Conservation (phyloP, 495 filamentous ascomycete species). For the Astrocystis sublimbata region DNA sequence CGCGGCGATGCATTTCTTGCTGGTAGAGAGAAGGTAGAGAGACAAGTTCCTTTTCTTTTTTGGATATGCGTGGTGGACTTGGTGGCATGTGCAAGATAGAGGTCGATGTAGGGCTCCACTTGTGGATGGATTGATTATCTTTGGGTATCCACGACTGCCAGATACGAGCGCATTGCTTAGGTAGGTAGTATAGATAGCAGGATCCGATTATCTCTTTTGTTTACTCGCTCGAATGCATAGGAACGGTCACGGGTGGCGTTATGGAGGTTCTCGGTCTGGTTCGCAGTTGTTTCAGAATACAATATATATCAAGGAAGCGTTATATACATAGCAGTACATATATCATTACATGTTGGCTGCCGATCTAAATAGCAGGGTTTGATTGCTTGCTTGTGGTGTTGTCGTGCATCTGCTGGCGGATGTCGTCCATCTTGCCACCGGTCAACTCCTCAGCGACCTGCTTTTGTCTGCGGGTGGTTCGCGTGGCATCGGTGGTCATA, state of each 20-base stretch:
- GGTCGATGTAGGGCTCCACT: not conserved
- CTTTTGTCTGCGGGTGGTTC: slow-evolving; percentile 42
- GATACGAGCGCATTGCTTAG: slow-evolving; percentile 4
- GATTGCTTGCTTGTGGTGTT: not conserved
- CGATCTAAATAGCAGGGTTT: no score
- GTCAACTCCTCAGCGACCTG: slow-evolving; percentile 50
- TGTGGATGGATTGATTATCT: slow-evolving; percentile 5
- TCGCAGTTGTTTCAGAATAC: slow-evolving; percentile 20
- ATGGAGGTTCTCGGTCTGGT: slow-evolving; percentile 21
- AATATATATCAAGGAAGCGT: slow-evolving; percentile 20
- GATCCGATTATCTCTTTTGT: not conserved
- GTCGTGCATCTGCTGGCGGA: no score
- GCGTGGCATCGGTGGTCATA: slow-evolving; percentile 20
- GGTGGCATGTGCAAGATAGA: not conserved
- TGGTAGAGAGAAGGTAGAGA: slow-evolving; percentile 81
- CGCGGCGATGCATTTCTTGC: slow-evolving; percentile 85
- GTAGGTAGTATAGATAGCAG: not conserved
- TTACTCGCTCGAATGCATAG: not conserved
- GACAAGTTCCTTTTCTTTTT: not conserved
- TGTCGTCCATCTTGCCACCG: slow-evolving; percentile 48
- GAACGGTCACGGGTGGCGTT: slow-evolving; percentile 18
- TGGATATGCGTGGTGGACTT: not conserved
- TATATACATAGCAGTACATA: slow-evolving; percentile 37
- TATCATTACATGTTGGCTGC: no score
- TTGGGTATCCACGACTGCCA: not conserved